Conservation (phyloP, 202 grass and related monocot genomes). For the Panicum hallii region DNA sequence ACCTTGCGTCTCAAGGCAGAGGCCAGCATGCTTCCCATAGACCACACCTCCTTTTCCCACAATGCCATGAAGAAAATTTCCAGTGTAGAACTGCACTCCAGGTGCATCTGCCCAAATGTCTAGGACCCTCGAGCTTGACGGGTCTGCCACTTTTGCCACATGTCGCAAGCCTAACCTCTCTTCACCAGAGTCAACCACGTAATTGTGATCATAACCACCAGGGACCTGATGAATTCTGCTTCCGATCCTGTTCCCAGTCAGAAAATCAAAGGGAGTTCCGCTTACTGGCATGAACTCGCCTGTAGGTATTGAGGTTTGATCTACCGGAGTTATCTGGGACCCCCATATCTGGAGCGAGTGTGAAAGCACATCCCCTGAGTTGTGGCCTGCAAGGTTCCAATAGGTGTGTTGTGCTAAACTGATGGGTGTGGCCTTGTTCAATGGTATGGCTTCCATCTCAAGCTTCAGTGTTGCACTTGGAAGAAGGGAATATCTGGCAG, state of each 20-base stretch:
- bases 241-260: slow-evolving; percentile 42
- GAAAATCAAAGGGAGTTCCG: slow-evolving; percentile 67
- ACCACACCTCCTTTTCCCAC: slow-evolving; percentile 63
- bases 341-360: slow-evolving; percentile 65
- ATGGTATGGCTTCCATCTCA: slow-evolving; percentile 71
- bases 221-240: slow-evolving; percentile 52
- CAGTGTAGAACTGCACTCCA: slow-evolving; percentile 79
- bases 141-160: slow-evolving; percentile 58
- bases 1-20: slow-evolving; percentile 77
- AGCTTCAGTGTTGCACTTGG: slow-evolving; percentile 51
- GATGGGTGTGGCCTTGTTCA: slow-evolving; percentile 69
- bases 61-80: slow-evolving; percentile 54
- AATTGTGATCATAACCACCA: slow-evolving; percentile 79
- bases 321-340: slow-evolving; percentile 65
- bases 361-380: slow-evolving; percentile 54
- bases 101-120: slow-evolving; percentile 73
- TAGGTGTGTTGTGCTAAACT: slow-evolving; percentile 76
- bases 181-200: slow-evolving; percentile 56
- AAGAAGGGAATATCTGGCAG: slow-evolving; percentile 63
- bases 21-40: slow-evolving; percentile 61
- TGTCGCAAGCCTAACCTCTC: slow-evolving; percentile 53
- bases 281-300: slow-evolving; percentile 64
- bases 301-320: slow-evolving; percentile 67
- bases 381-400: slow-evolving; percentile 78
- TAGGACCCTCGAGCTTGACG: slow-evolving; percentile 53